A percentile compares a stretch with the other conserved stretches of the same genome.
Conservation (phyloP, 176 grass and related monocot species). For the Poa pratensis region DNA sequence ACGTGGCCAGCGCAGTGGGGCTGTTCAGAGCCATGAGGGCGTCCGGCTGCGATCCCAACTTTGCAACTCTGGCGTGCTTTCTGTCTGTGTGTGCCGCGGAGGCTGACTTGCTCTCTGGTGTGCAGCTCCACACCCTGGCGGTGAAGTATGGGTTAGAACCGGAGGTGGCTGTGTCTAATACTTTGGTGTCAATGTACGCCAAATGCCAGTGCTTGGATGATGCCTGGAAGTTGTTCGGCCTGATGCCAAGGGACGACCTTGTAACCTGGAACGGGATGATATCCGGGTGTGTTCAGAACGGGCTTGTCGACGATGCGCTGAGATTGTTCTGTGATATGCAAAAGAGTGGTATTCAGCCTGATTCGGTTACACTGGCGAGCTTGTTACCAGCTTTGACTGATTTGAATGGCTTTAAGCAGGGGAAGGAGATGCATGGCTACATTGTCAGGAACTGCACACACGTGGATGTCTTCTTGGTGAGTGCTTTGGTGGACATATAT, state of each 20-base stretch:
- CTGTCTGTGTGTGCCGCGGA: constrained; percentile 66
- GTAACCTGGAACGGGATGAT: constrained; percentile 89
- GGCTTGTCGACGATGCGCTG: constrained; percentile 62
- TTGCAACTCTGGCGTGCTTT: constrained; percentile 64
- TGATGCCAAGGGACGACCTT: constrained; percentile 61
- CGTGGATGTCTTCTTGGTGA: constrained; percentile 84
- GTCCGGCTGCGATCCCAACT: constrained; percentile 47
- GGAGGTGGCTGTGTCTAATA: constrained; percentile 65
- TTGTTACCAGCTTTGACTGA: constrained; percentile 74
- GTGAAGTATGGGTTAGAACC: constrained; percentile 69
- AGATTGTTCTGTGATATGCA: constrained; percentile 71
- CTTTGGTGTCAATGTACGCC: constrained; percentile 77
- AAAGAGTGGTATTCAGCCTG: constrained; percentile 53
- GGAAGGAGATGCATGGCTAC: constrained; percentile 78
- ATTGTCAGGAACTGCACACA: constrained; percentile 61
- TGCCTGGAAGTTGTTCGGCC: constrained; percentile 60
- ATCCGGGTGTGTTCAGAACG: constrained; percentile 77
- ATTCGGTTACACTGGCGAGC: constrained; percentile 74
- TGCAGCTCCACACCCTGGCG: constrained; percentile 73
- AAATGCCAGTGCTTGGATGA: constrained; percentile 66
- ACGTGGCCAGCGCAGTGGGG: constrained; percentile 35
- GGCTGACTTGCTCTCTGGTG: constrained; percentile 57
- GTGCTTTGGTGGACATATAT: constrained; percentile 85
- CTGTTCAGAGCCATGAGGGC: constrained; percentile 64
- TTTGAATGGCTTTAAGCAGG: constrained; percentile 59